Evolutionary conservation across 331 rosid species (phyloP).

Genomic region (Pyrus hybrid): DNA sequence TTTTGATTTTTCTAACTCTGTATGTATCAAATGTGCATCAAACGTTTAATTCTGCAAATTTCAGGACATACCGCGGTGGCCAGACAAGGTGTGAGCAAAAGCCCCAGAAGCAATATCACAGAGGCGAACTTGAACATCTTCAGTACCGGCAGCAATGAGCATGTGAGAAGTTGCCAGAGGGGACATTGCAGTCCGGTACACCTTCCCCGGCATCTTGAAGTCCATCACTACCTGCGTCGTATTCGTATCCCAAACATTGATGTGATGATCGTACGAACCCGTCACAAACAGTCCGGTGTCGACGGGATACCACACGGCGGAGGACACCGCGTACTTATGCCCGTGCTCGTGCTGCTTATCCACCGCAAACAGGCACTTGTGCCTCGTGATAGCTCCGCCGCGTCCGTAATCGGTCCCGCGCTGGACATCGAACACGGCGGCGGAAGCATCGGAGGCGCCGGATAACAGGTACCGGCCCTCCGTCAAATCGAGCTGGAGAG

Average conservation of each 20-base stretch:
- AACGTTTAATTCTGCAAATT: not conserved
- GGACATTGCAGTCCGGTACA: slow-evolving; percentile 85
- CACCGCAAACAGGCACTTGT: slow-evolving; percentile 44
- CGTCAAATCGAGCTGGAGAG: slow-evolving; percentile 73
- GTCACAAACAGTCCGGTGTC: slow-evolving; percentile 90
- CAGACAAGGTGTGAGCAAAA: slow-evolving; percentile 85
- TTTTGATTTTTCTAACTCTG: too few relatives aligned
- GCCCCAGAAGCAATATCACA: slow-evolving; percentile 95
- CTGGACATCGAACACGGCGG: slow-evolving; percentile 69
- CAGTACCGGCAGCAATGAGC: slow-evolving; percentile 83
- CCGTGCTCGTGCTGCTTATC: slow-evolving; percentile 65
- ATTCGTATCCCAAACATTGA: slow-evolving; percentile 96
- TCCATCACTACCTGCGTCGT: slow-evolving; percentile 81
- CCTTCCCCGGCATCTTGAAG: slow-evolving; percentile 92
- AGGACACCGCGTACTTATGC: slow-evolving; percentile 71
- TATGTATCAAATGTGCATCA: not conserved
- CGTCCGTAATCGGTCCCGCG: slow-evolving; percentile 46
- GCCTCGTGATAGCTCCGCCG: slow-evolving; percentile 44
- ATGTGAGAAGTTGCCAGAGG: slow-evolving; percentile 74
- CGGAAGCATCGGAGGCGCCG: slow-evolving; percentile 75
- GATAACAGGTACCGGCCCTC: slow-evolving; percentile 78
- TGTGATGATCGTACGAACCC: slow-evolving; percentile 74
- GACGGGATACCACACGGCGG: slow-evolving; percentile 91
- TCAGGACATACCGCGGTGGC: slow-evolving; percentile 69
- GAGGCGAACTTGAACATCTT: slow-evolving; percentile 96